phyloP scores from a whole-genome alignment of 2,329 filamentous ascomycete species.

The Periglandula ipomoeae region DNA sequence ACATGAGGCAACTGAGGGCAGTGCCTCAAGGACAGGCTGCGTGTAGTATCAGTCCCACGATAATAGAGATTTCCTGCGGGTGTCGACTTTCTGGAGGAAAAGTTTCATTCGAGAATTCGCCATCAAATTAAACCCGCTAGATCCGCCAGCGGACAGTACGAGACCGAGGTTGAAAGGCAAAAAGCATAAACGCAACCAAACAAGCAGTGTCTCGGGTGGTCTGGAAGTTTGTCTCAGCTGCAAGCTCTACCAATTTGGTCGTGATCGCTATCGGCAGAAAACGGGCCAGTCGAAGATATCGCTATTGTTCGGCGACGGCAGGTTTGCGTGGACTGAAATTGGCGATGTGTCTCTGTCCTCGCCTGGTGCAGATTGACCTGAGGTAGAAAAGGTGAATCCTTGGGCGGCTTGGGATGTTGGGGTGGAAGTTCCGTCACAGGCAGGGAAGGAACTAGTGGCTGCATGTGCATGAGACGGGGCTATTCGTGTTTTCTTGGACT shows the following conservation, averaged over 20 bases:
- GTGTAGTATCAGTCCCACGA: neutral
- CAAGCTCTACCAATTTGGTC: neutral
- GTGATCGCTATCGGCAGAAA: neutral
- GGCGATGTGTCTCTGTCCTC: neutral
- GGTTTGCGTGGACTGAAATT: neutral
- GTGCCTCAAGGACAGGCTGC: neutral
- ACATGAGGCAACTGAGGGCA: neutral
- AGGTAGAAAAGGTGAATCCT: neutral
- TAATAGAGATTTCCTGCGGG: neutral
- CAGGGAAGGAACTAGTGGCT: neutral
- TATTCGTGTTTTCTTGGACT: no score
- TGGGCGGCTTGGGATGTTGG: neutral
- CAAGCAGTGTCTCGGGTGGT: conserved; percentile 2
- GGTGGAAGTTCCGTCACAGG: neutral
- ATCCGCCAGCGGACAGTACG: conserved; percentile 5
- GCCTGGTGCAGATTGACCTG: neutral
- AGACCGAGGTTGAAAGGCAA: neutral
- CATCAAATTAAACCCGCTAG: neutral
- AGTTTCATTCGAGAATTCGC: neutral
- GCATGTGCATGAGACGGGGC: neutral
- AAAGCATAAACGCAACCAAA: neutral
- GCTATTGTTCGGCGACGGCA: neutral
- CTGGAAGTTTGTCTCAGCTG: neutral
- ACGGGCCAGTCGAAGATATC: neutral
- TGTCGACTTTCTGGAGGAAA: neutral